These are phyloP conservation scores for Mucor irregularis DNA, from an alignment of 371 early-diverging fungal species.

Conservation along the genomic window DNA sequence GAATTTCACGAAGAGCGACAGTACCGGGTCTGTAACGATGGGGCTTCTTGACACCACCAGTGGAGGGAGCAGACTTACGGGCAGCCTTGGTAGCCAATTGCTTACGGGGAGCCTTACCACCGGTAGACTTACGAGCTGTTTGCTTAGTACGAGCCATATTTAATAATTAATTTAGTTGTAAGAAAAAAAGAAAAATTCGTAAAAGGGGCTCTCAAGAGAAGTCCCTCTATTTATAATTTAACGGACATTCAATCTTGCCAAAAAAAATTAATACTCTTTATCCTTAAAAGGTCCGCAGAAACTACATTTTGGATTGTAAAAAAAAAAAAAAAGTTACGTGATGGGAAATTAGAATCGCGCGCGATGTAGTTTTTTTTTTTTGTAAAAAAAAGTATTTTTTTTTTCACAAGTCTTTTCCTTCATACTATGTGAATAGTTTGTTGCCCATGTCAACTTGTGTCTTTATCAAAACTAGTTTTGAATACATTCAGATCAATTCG, in stretches of 20 bases:
- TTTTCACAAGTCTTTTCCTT: not conserved
- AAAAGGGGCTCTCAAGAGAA: slow-evolving; percentile 2
- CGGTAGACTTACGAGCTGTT: slow-evolving; percentile 98
- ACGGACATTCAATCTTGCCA: slow-evolving; percentile 14
- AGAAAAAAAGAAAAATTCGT: slow-evolving; percentile 13
- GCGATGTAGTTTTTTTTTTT: not conserved
- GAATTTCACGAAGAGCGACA: slow-evolving; percentile 95
- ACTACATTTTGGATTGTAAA: slow-evolving; percentile 12
- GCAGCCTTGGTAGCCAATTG: slow-evolving; percentile 96
- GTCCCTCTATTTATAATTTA: slow-evolving; percentile 15
- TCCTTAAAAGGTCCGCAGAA: slow-evolving; percentile 6
- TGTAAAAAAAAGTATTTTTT: not conserved
- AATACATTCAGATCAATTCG: too few relatives aligned
- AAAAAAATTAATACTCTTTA: not conserved
- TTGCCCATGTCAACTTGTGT: too few relatives aligned
- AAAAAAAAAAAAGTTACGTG: not conserved
- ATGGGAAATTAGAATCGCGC: too few relatives aligned
- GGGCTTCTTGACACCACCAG: slow-evolving; percentile 74
- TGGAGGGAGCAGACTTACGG: slow-evolving; percentile 52
- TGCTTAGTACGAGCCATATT: slow-evolving; percentile 97
- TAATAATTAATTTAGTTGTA: slow-evolving; percentile 8
- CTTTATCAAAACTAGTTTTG: too few relatives aligned
- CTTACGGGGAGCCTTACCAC: slow-evolving; percentile 98
- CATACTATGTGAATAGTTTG: too few relatives aligned
- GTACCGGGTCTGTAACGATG: slow-evolving; percentile 88